Conservation (phyloP, 305 asterid species). For the Coffea humblotiana region DNA sequence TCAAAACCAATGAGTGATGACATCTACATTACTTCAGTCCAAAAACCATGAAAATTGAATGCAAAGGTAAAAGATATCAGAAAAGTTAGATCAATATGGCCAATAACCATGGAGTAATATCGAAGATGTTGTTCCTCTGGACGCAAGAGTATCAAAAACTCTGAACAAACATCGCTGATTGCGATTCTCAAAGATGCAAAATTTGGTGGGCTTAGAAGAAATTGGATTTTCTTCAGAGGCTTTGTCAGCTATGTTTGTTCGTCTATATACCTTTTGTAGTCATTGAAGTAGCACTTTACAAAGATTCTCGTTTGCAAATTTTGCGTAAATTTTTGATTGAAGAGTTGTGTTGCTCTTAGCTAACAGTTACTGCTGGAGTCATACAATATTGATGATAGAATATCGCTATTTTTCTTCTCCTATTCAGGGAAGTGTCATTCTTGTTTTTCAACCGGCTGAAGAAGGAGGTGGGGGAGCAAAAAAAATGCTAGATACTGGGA, state of each 20-base stretch:
- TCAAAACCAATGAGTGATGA: background rate
- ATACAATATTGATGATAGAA: background rate
- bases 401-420: background rate
- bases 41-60: background rate
- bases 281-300: background rate
- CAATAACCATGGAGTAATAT: background rate
- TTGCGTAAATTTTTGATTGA: no score
- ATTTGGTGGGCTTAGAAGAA: background rate
- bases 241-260: background rate
- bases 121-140: background rate
- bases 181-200: no score
- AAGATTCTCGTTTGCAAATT: background rate
- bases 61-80: background rate
- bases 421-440: constrained; percentile 56
- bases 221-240: background rate
- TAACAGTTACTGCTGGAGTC: background rate
- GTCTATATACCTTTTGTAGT: background rate
- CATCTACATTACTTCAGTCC: background rate
- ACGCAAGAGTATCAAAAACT: background rate
- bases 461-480: constrained; percentile 78
- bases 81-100: background rate
- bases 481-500: constrained; percentile 54
- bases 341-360: background rate
- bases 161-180: background rate
- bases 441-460: constrained; percentile 83